Evolutionary conservation across 768 basidiomycete species (phyloP).

Genomic region (Sarcomyxa edulis): DNA sequence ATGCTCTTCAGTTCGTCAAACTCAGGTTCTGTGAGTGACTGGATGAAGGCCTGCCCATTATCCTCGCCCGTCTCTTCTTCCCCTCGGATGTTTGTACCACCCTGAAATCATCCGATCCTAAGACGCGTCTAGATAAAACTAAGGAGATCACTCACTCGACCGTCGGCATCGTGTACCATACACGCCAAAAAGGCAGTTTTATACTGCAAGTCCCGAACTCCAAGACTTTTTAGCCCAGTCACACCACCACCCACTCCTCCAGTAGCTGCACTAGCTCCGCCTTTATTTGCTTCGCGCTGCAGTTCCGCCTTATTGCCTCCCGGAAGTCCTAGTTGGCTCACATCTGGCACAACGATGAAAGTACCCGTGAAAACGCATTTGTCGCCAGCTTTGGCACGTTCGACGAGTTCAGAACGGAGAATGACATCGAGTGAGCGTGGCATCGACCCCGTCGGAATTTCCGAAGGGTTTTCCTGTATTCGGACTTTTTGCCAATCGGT

Average conservation of each 20-base stretch:
- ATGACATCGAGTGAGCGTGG: constrained; percentile 96
- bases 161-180: constrained; percentile 92
- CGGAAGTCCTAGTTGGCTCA: constrained; percentile 90
- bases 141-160: constrained; percentile 53
- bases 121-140: background rate
- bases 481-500: constrained; percentile 99
- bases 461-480: constrained; percentile 97
- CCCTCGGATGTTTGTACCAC: constrained; percentile 83
- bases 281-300: constrained; percentile 76
- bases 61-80: constrained; percentile 80
- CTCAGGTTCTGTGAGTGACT: constrained; percentile 88
- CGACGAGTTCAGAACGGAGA: constrained; percentile 91
- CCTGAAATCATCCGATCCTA: constrained; percentile 33
- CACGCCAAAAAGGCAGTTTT: constrained; percentile 98
- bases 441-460: constrained; percentile 98
- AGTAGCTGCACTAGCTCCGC: constrained; percentile 51
- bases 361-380: constrained; percentile 98
- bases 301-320: constrained; percentile 91
- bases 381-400: constrained; percentile 98
- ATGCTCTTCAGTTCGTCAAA: constrained; percentile 92
- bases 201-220: constrained; percentile 94
- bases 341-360: constrained; percentile 98
- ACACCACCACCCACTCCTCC: constrained; percentile 79
- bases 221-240: constrained; percentile 88
- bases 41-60: constrained; percentile 78